Evolutionary conservation across 305 asterid genomes (phyloP).

Genomic region (Ruellia speciosa): DNA sequence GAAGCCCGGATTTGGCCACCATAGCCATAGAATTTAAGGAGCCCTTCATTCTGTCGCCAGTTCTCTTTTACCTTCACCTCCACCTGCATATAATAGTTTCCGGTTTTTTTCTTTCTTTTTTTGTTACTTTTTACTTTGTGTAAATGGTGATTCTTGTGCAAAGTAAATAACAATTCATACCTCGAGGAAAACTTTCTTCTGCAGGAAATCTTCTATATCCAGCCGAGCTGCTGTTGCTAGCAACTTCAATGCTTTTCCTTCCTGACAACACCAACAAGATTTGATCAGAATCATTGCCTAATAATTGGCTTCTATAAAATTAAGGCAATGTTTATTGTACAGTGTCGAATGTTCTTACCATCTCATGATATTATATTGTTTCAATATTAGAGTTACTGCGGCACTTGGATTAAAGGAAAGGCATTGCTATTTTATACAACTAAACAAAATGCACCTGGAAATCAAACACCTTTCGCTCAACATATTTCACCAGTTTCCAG

Average conservation of each 20-base stretch:
- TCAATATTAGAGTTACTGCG: not conserved
- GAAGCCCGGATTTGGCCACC: constrained; percentile 73
- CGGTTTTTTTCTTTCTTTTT: not conserved
- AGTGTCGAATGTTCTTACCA: not conserved
- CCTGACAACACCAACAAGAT: constrained; percentile 35
- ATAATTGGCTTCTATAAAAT: no score
- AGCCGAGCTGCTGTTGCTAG: constrained; percentile 92
- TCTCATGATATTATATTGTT: no score
- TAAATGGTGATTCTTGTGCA: constrained; percentile 1
- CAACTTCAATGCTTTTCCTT: constrained; percentile 86
- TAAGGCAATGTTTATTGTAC: not conserved
- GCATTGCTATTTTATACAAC: not conserved
- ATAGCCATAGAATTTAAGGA: constrained; percentile 76
- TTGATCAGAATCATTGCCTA: not conserved
- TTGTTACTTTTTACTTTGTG: not conserved
- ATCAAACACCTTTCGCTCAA: not conserved
- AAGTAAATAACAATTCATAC: constrained; percentile 28
- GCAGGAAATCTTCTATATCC: constrained; percentile 96
- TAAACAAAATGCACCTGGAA: not conserved
- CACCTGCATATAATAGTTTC: constrained; percentile 34
- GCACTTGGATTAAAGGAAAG: not conserved
- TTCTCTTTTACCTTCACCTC: constrained; percentile 90
- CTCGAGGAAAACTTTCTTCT: constrained; percentile 92
- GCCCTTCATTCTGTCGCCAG: constrained; percentile 96
- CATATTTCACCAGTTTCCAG: not conserved